Evolutionary conservation across 1,284 basidiomycete species (phyloP).

Genomic region (Papiliotrema laurentii): DNA sequence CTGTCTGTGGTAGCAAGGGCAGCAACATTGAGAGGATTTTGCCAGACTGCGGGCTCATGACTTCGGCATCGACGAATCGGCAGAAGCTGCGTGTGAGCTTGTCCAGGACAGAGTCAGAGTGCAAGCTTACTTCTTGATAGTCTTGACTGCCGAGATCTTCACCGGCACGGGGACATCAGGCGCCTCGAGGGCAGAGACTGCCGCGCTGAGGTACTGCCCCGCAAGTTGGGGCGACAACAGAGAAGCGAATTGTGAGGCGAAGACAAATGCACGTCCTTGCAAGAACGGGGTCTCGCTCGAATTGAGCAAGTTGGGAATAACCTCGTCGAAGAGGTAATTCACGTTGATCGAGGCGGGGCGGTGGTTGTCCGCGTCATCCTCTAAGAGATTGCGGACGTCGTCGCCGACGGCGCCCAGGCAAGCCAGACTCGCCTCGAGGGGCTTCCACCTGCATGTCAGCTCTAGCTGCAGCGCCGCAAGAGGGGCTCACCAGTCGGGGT

Average conservation of each 20-base stretch:
- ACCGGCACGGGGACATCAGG: conserved; percentile 68
- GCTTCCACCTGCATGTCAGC: conserved; percentile 67
- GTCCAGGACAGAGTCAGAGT: not conserved
- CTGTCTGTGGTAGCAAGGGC: conserved; percentile 72
- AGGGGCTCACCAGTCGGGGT: conserved; percentile 43
- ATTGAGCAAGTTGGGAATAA: conserved; percentile 70
- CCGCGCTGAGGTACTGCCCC: conserved; percentile 78
- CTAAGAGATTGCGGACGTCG: conserved; percentile 67
- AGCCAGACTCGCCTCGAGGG: conserved; percentile 76
- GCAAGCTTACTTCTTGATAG: conserved; percentile 80
- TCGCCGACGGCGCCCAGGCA: conserved; percentile 80
- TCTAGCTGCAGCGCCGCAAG: conserved; percentile 4
- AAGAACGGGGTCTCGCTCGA: conserved; percentile 74
- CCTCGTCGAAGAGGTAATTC: conserved; percentile 65
- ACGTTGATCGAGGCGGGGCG: conserved; percentile 68
- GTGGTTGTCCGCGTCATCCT: conserved; percentile 63
- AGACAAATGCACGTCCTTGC: conserved; percentile 90
- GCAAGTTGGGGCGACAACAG: conserved; percentile 66
- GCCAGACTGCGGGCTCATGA: conserved; percentile 61
- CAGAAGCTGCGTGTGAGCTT: conserved; percentile 47
- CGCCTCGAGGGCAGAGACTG: conserved; percentile 77
- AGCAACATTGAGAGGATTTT: conserved; percentile 78
- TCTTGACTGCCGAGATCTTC: conserved; percentile 89
- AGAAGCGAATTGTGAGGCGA: conserved; percentile 82
- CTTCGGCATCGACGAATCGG: conserved; percentile 51